phyloP scores from a whole-genome alignment of 2,329 filamentous ascomycete genomes.

The Epicoccum nigrum region DNA sequence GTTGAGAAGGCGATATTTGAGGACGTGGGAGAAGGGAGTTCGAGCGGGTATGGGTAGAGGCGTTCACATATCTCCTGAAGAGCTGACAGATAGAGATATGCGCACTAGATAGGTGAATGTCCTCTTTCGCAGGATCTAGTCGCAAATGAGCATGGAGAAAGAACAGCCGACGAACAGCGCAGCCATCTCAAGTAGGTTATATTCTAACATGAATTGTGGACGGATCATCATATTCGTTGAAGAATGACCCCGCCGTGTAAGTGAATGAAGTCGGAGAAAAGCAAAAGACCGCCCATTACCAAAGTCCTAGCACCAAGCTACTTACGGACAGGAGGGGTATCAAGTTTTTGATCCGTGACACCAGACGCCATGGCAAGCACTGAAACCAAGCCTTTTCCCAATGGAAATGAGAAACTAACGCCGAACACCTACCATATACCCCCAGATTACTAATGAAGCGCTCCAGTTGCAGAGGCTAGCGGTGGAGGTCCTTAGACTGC shows the following conservation, averaged over 20 bases:
- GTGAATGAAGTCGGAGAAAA: background rate
- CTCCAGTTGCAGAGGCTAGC: background rate
- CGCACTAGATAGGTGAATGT: too few species aligned
- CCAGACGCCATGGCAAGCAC: conserved; percentile 2
- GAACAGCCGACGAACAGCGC: too few species aligned
- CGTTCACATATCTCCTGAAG: too few species aligned
- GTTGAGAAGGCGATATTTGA: too few species aligned
- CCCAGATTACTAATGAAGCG: background rate
- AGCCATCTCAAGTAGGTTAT: too few species aligned
- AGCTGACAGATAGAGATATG: too few species aligned
- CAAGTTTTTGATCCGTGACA: background rate
- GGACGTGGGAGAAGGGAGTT: background rate
- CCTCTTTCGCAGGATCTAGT: too few species aligned
- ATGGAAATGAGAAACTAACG: background rate
- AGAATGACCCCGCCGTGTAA: background rate
- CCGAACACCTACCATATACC: background rate
- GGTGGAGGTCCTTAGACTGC: conserved; percentile 44
- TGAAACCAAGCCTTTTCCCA: background rate
- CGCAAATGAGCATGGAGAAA: too few species aligned
- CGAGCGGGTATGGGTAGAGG: background rate
- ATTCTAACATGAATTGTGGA: too few species aligned
- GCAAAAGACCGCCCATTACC: background rate
- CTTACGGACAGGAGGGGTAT: background rate
- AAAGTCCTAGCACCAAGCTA: background rate
- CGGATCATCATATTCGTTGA: too few species aligned